phyloP scores from a whole-genome alignment of 1,284 basidiomycete species.

The Papiliotrema nemorosa region DNA sequence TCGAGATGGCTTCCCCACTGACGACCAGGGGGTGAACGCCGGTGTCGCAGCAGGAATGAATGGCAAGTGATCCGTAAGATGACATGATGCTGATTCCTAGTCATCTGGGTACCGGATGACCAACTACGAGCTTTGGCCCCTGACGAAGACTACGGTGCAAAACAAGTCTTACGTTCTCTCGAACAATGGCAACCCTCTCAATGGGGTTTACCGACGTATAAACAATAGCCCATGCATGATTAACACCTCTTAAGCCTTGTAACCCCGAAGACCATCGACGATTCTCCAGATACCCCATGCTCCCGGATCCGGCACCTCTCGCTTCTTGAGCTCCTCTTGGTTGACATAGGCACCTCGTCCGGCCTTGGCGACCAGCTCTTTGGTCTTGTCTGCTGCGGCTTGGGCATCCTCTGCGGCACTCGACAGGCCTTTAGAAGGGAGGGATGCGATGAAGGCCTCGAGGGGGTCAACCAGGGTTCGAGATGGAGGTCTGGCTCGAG shows the following conservation, averaged over 20 bases:
- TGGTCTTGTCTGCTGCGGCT: constrained; percentile 65
- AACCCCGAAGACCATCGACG: constrained; percentile 35
- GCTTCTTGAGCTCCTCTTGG: constrained; percentile 63
- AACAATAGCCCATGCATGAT: not conserved
- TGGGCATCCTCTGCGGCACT: constrained; percentile 63
- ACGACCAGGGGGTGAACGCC: constrained; percentile 36
- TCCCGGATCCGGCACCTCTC: constrained; percentile 78
- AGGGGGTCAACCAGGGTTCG: constrained; percentile 89
- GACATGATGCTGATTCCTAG: constrained; percentile 13
- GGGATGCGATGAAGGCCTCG: constrained; percentile 66
- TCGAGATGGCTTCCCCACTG: not conserved
- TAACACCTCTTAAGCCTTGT: constrained; percentile 14
- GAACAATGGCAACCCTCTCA: constrained; percentile 39
- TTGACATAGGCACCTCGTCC: constrained; percentile 87
- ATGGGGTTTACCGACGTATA: constrained; percentile 36
- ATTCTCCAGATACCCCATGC: constrained; percentile 69
- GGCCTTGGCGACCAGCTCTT: constrained; percentile 76
- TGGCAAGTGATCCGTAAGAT: constrained; percentile 24
- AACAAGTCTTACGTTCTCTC: constrained; percentile 35
- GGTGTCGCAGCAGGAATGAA: constrained; percentile 50
- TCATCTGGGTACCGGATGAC: constrained; percentile 49
- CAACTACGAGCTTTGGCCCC: constrained; percentile 43
- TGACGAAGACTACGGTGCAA: constrained; percentile 37
- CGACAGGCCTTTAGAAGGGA: constrained; percentile 53
- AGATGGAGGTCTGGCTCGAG: constrained; percentile 80